Percentiles rank a stretch among this genome's conserved stretches.
Evolutionary conservation across 305 asterid genomes (phyloP).

Genomic region (Fraxinus platypoda): DNA sequence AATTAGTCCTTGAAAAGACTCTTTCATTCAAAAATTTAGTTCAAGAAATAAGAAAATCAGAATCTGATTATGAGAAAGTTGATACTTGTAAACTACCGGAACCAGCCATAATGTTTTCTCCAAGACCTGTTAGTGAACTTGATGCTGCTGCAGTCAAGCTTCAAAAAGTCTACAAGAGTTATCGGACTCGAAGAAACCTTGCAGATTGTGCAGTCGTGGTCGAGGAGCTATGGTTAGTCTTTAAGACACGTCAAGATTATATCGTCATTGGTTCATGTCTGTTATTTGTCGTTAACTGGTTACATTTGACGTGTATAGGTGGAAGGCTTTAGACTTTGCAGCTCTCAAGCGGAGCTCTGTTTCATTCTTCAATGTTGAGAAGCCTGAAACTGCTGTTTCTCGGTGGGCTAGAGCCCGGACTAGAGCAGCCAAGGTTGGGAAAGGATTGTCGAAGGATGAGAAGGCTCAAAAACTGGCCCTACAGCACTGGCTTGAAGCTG

Average conservation of each 20-base stretch:
- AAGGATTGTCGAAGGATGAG: conserved; percentile 90
- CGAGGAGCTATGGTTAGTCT: conserved; percentile 86
- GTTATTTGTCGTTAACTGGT: neutral
- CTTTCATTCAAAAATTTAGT: conserved; percentile 61
- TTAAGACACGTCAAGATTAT: neutral
- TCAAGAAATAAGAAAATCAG: conserved; percentile 29
- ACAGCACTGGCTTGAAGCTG: conserved; percentile 98
- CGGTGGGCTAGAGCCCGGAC: conserved; percentile 95
- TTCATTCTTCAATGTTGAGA: conserved; percentile 67
- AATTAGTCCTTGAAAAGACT: conserved; percentile 44
- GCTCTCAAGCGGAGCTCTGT: conserved; percentile 84
- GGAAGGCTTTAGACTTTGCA: conserved; percentile 94
- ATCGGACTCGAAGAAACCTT: conserved; percentile 76
- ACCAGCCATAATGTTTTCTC: conserved; percentile 57
- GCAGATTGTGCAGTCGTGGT: conserved; percentile 97
- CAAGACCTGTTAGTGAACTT: conserved; percentile 59
- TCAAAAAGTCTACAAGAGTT: conserved; percentile 92
- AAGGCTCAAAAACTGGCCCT: conserved; percentile 90
- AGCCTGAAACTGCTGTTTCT: conserved; percentile 83
- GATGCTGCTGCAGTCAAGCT: conserved; percentile 88
- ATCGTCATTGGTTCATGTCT: neutral
- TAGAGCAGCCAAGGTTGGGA: conserved; percentile 93
- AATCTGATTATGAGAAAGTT: conserved; percentile 17
- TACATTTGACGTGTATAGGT: conserved; percentile 42
- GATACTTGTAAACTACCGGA: conserved; percentile 39